Evolutionary conservation across 805 yeast species (phyloP).

Genomic region (Cyberlindnera meyerae): DNA sequence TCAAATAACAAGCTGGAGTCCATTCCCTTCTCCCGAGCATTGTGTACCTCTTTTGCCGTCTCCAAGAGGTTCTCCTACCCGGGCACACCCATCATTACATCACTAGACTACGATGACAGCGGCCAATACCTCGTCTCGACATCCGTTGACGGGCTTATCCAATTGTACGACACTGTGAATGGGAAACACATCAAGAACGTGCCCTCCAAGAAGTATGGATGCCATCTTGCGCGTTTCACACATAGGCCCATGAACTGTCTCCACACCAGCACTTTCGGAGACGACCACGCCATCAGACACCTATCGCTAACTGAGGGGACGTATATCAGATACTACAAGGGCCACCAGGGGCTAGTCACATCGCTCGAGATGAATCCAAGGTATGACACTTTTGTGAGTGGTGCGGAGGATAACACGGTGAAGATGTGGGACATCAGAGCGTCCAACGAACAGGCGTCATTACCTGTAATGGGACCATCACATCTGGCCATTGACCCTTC

Average conservation of each 20-base stretch:
- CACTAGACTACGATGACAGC: constrained; percentile 76
- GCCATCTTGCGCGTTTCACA: constrained; percentile 80
- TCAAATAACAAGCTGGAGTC: background rate
- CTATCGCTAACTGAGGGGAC: constrained; percentile 72
- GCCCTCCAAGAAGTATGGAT: constrained; percentile 87
- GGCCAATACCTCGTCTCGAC: constrained; percentile 75
- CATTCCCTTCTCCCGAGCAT: constrained; percentile 1
- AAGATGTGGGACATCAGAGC: constrained; percentile 83
- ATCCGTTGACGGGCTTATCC: constrained; percentile 78
- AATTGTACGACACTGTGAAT: constrained; percentile 66
- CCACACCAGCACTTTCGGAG: constrained; percentile 78
- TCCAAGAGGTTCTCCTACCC: constrained; percentile 49
- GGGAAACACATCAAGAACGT: constrained; percentile 69
- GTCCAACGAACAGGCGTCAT: constrained; percentile 56
- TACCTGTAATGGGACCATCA: constrained; percentile 50
- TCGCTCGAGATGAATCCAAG: constrained; percentile 70
- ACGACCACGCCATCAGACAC: constrained; percentile 63
- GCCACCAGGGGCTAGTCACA: constrained; percentile 76
- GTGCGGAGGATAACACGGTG: constrained; percentile 74
- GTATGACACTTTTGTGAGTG: constrained; percentile 56
- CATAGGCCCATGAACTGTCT: constrained; percentile 68
- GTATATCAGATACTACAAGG: constrained; percentile 79
- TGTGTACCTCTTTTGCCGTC: constrained; percentile 28
- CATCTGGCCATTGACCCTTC: constrained; percentile 76
- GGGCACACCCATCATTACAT: constrained; percentile 45